Evolutionary conservation across 345 rosid genomes (phyloP).

Genomic region (Bretschneidera sinensis): DNA sequence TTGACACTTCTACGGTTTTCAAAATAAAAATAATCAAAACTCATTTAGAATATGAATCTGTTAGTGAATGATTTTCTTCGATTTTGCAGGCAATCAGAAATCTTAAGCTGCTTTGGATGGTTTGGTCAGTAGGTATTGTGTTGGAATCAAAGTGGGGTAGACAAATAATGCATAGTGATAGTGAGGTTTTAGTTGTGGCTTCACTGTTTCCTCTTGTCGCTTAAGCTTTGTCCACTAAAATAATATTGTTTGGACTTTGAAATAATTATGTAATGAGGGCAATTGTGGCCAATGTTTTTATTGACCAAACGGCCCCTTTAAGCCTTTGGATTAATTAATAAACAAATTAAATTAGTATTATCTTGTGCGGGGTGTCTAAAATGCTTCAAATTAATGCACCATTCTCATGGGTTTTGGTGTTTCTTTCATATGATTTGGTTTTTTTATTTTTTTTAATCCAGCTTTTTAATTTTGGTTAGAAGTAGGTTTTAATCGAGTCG

Average conservation of each 20-base stretch:
- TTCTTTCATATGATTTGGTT: constrained; percentile 10
- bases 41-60: too few relatives aligned
- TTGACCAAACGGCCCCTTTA: background rate
- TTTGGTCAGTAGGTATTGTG: background rate
- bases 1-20: too few relatives aligned
- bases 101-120: background rate
- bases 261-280: background rate
- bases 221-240: too few relatives aligned
- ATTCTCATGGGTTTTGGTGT: constrained; percentile 18
- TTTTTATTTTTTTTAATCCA: constrained; percentile 3
- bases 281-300: background rate
- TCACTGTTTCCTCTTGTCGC: background rate
- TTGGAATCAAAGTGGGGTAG: background rate
- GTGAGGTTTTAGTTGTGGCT: background rate
- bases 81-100: too few relatives aligned
- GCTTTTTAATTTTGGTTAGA: too few relatives aligned
- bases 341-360: constrained; percentile 1
- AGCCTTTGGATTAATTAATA: constrained; percentile 12
- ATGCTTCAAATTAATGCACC: background rate
- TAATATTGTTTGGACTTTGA: background rate
- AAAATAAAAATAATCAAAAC: too few relatives aligned
- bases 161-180: background rate
- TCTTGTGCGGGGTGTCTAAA: constrained; percentile 13
- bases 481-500: too few relatives aligned
- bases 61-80: too few relatives aligned